These are phyloP conservation scores for Stereum hirsutum DNA, from an alignment of 1,284 basidiomycete species.

Conservation along the genomic window DNA sequence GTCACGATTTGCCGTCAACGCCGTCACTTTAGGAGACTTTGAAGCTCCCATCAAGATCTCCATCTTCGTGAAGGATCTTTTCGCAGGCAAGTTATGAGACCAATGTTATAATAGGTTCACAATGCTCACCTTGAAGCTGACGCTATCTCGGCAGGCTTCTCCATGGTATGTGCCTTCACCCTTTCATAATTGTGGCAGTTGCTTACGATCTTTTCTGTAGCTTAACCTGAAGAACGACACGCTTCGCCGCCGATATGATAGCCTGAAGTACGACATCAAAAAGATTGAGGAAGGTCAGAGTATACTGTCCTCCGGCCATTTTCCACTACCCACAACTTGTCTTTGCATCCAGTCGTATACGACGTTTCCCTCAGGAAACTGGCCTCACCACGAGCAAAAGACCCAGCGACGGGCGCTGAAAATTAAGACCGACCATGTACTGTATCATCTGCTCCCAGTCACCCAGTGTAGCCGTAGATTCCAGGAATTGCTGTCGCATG, in stretches of 20 bases:
- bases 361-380: slow-evolving; percentile 3
- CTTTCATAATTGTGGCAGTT: neutral
- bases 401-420: too few species aligned
- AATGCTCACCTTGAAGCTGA: too few species aligned
- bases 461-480: too few species aligned
- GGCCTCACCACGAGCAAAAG: neutral
- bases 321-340: neutral
- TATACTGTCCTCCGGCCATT: slow-evolving; percentile 1
- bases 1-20: slow-evolving; percentile 77
- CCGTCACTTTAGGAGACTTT: slow-evolving; percentile 76
- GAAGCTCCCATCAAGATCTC: slow-evolving; percentile 75
- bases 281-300: slow-evolving; percentile 81
- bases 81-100: too few species aligned
- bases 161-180: slow-evolving; percentile 43
- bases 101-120: too few species aligned
- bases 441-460: too few species aligned
- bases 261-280: slow-evolving; percentile 82
- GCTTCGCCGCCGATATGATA: slow-evolving; percentile 72
- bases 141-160: too few species aligned
- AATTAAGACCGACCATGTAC: too few species aligned
- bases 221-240: slow-evolving; percentile 86
- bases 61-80: slow-evolving; percentile 74
- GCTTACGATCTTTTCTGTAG: slow-evolving; percentile 23
- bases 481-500: too few species aligned
- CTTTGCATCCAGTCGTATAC: neutral